Base-by-base conservation (phyloP, 495 filamentous ascomycete species). In the Hypomontagnella monticulosa region DNA sequence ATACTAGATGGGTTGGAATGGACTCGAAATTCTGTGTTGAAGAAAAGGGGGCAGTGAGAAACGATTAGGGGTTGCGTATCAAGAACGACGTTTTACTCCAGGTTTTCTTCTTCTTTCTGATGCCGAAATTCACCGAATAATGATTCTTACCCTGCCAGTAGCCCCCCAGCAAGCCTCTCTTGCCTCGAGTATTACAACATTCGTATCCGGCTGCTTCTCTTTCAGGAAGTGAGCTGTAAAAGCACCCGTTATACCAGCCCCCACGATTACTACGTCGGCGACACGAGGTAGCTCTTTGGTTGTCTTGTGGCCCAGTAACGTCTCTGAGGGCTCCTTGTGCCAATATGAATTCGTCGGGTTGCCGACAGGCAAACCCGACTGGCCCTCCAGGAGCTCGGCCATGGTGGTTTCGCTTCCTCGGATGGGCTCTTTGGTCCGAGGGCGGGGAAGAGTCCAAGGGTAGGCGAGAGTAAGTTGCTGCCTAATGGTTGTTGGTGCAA, bases 161-260 rank as follows among this genome's bases (percentile, higher is more conserved):
- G 92, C 92, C 12, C 92, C 92, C 78, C 83, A 91, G 71, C 90
- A 93, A 7, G 88, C 85, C 74, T 91, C 87, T 48, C 91, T 81
- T 4, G 91, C 91, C 74, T 96, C 92, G 1, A 96, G 78, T 81
- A 95, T 88, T 0, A 92, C 81, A 0, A 93, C 73, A 7, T 76
- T 81, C 49, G 76, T 61, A 1, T 55, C 66, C 19, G 67, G 69
- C 43, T 55, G 57, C 42, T 74, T 67, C 27, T 71, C 74, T 46
- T 71, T 71, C 4, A 96, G 74, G 34, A 87, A 88, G 12, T 84
- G 78, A 1, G 91, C 89, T 2, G 87, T 87, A 16, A 85, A 87
- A 3, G 84, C 77, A 1, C 89, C 91, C 1, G 89, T 89, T 23
- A 93, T 89, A 0, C 91, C 91, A 30, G 84, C 87, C 27, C 91